Conservation (phyloP, 2,329 filamentous ascomycete species). For the Phaeosphaeriaceae sp. region DNA sequence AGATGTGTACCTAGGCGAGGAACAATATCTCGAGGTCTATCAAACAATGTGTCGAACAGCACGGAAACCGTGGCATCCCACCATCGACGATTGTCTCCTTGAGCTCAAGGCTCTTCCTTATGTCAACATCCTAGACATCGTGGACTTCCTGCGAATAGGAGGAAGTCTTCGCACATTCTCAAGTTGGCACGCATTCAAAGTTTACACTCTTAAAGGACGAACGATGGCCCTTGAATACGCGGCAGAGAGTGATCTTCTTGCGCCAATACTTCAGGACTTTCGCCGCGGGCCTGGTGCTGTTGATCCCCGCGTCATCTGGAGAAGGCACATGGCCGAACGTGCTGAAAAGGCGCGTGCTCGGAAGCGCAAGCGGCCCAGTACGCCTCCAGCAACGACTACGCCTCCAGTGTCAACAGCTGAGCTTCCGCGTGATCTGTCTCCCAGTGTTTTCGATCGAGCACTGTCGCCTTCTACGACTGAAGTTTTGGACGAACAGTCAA, state of each 20-base stretch:
- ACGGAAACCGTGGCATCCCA: background rate
- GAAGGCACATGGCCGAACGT: background rate
- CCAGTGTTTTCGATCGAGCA: background rate
- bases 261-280: slow-evolving; percentile 5
- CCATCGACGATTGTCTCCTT: slow-evolving; percentile 2
- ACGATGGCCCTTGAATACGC: slow-evolving; percentile 2
- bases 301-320: background rate
- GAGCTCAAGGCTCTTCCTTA: slow-evolving; percentile 1
- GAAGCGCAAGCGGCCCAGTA: background rate
- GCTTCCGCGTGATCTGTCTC: background rate
- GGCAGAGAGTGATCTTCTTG: slow-evolving; percentile 7
- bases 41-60: slow-evolving; percentile 7
- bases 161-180: background rate
- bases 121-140: slow-evolving; percentile 10
- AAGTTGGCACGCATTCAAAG: background rate
- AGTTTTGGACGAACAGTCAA: background rate
- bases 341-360: background rate
- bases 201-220: background rate
- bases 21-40: slow-evolving; percentile 8
- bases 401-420: background rate
- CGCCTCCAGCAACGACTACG: background rate
- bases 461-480: background rate
- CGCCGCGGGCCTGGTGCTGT: background rate
- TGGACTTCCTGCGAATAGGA: slow-evolving; percentile 1
- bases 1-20: slow-evolving; percentile 1